phyloP scores from a whole-genome alignment of 2,329 filamentous ascomycete species.

The Beauveria sp. region DNA sequence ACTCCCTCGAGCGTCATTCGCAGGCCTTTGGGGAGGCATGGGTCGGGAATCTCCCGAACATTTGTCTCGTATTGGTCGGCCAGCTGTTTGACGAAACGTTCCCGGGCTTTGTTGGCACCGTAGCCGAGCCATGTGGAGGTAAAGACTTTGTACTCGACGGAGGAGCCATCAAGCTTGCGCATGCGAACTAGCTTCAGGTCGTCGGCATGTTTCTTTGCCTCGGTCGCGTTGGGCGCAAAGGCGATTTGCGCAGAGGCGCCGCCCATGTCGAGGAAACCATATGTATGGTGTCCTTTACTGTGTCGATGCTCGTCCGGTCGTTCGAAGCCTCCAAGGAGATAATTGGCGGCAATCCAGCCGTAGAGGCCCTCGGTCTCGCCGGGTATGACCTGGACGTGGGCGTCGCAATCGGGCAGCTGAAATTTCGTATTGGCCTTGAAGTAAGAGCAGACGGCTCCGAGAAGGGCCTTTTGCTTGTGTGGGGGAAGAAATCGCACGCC shows the following conservation, averaged over 20 bases:
- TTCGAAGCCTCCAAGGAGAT: slow-evolving; percentile 87
- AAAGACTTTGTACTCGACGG: slow-evolving; percentile 81
- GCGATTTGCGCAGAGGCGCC: slow-evolving; percentile 96
- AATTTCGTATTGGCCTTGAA: slow-evolving; percentile 71
- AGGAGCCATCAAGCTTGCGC: slow-evolving; percentile 70
- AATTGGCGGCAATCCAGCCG: slow-evolving; percentile 96
- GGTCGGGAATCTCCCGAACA: slow-evolving; percentile 70
- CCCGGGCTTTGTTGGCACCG: slow-evolving; percentile 87
- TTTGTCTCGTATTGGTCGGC: slow-evolving; percentile 54
- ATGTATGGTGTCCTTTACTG: slow-evolving; percentile 85
- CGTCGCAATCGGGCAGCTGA: slow-evolving; percentile 76
- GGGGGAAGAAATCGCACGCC: slow-evolving; percentile 83
- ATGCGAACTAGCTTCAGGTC: slow-evolving; percentile 82
- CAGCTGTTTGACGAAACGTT: slow-evolving; percentile 75
- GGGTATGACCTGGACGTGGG: slow-evolving; percentile 89
- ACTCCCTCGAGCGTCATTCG: slow-evolving; percentile 67
- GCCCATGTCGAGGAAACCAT: slow-evolving; percentile 97
- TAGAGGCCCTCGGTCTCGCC: slow-evolving; percentile 95
- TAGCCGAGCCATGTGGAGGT: slow-evolving; percentile 96
- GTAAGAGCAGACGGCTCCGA: slow-evolving; percentile 76
- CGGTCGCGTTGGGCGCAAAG: slow-evolving; percentile 89
- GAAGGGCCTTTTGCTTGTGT: slow-evolving; percentile 61
- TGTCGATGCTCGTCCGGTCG: slow-evolving; percentile 65
- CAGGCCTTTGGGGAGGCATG: slow-evolving; percentile 77
- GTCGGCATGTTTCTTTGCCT: slow-evolving; percentile 80